phyloP scores from a whole-genome alignment of 2,329 filamentous ascomycete genomes.

The Ascochyta clinopodiicola region DNA sequence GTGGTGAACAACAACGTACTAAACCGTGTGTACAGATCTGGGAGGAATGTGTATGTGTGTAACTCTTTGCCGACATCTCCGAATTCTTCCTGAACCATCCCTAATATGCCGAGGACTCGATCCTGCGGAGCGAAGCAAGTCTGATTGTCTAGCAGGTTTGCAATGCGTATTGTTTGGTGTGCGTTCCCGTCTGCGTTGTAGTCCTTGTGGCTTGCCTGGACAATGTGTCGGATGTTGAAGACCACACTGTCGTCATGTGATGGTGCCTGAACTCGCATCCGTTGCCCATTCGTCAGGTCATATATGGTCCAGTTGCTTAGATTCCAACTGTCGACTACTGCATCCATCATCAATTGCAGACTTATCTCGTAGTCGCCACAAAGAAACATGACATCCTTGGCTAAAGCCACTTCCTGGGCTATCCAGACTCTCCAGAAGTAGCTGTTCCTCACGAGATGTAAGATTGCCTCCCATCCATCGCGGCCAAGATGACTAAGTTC shows the following conservation, averaged over 20 bases:
- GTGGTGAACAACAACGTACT: background rate
- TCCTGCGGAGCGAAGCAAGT: slow-evolving; percentile 5
- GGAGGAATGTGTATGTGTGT: background rate
- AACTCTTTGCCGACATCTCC: background rate
- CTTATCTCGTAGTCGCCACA: slow-evolving; percentile 5
- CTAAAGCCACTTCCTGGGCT: slow-evolving; percentile 1
- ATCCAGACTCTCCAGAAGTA: slow-evolving; percentile 5
- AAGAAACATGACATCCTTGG: background rate
- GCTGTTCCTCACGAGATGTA: background rate
- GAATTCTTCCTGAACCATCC: slow-evolving; percentile 6
- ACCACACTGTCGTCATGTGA: slow-evolving; percentile 2
- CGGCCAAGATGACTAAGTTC: slow-evolving; percentile 6
- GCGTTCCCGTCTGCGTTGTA: background rate
- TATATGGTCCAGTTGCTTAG: slow-evolving; percentile 1
- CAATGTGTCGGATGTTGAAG: background rate
- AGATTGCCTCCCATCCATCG: slow-evolving; percentile 3
- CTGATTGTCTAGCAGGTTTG: slow-evolving; percentile 2
- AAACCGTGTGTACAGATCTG: slow-evolving; percentile 2
- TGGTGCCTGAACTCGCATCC: background rate
- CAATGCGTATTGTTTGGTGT: slow-evolving; percentile 5
- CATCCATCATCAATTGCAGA: background rate
- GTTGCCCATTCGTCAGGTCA: background rate
- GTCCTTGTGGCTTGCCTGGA: background rate
- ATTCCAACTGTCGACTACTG: background rate
- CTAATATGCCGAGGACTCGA: slow-evolving; percentile 3